Percentiles rank a stretch among this genome's conserved stretches.
Conservation (phyloP, 2,329 filamentous ascomycete species). For the Aureobasidium namibiae region DNA sequence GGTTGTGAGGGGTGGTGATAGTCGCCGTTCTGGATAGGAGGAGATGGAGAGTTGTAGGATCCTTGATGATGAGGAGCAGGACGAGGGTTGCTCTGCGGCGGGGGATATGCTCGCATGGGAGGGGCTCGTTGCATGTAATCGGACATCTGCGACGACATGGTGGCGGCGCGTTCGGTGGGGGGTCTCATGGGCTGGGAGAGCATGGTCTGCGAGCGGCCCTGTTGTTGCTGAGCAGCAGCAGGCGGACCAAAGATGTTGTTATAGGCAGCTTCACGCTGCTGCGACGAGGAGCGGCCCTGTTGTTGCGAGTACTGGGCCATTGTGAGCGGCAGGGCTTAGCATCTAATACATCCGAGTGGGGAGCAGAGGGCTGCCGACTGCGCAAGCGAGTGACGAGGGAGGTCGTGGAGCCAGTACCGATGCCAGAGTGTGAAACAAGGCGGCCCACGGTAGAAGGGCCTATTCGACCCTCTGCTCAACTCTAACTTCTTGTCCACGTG, state of each 20-base stretch:
- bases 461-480: constrained; percentile 4
- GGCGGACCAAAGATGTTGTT: constrained; percentile 89
- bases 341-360: neutral
- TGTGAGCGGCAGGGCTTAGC: constrained; percentile 12
- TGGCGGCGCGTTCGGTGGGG: constrained; percentile 65
- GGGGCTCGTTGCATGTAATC: constrained; percentile 55
- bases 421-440: neutral
- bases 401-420: neutral
- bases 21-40: constrained; percentile 29
- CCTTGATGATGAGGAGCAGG: constrained; percentile 51
- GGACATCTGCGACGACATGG: constrained; percentile 43
- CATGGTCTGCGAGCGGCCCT: constrained; percentile 89
- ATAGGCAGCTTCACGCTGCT: constrained; percentile 87
- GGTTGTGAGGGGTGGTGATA: constrained; percentile 26
- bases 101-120: constrained; percentile 46
- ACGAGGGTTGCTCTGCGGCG: constrained; percentile 22
- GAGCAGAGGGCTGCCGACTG: neutral
- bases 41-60: constrained; percentile 26
- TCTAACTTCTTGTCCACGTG: constrained; percentile 2
- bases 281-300: constrained; percentile 49
- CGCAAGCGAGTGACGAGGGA: neutral
- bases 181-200: constrained; percentile 62
- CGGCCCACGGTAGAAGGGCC: neutral
- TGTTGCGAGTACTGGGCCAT: constrained; percentile 58
- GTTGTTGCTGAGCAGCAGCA: constrained; percentile 52